Evolutionary conservation across 2,329 filamentous ascomycete genomes (phyloP).

Genomic region (Penicillium frequentans): DNA sequence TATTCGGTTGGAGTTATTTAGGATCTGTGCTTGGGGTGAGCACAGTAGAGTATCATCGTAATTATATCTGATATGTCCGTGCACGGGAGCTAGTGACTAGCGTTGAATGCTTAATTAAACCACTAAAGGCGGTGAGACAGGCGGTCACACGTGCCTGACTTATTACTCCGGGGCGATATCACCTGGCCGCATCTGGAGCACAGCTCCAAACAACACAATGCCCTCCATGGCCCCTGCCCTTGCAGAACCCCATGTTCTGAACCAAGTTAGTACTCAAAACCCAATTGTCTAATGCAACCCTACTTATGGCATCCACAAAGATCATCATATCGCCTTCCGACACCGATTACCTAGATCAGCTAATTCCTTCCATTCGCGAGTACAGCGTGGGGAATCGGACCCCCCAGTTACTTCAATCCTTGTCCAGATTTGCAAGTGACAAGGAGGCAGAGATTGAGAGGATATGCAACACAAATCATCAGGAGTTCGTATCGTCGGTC

Average conservation of each 20-base stretch:
- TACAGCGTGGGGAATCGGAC: constrained; percentile 74
- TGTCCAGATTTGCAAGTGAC: constrained; percentile 79
- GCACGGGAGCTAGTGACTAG: neutral
- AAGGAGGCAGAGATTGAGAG: constrained; percentile 89
- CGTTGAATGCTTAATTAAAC: neutral
- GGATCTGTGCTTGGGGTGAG: too few relatives aligned
- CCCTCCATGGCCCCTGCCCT: constrained; percentile 15
- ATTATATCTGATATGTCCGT: too few relatives aligned
- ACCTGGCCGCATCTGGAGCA: too few relatives aligned
- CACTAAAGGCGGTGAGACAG: neutral
- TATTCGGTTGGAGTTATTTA: too few relatives aligned
- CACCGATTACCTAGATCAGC: constrained; percentile 89
- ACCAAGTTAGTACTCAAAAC: constrained; percentile 13
- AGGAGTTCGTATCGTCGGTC: constrained; percentile 92
- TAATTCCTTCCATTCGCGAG: constrained; percentile 93
- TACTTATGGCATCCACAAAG: constrained; percentile 46
- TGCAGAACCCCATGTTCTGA: constrained; percentile 23
- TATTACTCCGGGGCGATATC: neutral
- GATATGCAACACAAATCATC: constrained; percentile 93
- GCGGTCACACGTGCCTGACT: neutral
- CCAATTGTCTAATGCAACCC: constrained; percentile 7
- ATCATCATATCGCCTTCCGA: constrained; percentile 92
- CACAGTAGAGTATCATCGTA: too few relatives aligned
- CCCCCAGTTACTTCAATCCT: constrained; percentile 70
- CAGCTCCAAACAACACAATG: constrained; percentile 9